Percentiles rank a stretch among this genome's conserved stretches.
Evolutionary conservation across 192 early-diverging fungal genomes (phyloP).

Genomic region (Podila minutissima): DNA sequence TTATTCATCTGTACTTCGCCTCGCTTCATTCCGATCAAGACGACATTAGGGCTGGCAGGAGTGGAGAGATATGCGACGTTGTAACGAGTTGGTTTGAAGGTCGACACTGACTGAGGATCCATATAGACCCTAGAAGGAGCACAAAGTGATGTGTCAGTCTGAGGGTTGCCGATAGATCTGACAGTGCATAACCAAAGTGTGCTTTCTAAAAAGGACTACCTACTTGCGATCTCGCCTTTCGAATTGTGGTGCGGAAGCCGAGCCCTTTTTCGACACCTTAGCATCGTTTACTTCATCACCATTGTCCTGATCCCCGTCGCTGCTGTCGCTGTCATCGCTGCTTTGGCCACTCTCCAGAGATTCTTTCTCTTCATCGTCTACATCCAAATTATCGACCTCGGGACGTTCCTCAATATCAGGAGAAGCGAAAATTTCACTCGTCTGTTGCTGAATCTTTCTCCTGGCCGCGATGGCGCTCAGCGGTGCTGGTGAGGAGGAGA

Average conservation of each 20-base stretch:
- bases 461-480: constrained; percentile 39
- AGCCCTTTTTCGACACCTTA: neutral
- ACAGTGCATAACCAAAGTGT: no score
- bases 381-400: constrained; percentile 25
- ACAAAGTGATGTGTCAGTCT: neutral
- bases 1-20: constrained; percentile 47
- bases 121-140: constrained; percentile 8
- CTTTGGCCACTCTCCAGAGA: constrained; percentile 21
- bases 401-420: constrained; percentile 22
- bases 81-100: constrained; percentile 40
- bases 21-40: constrained; percentile 54
- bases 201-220: neutral
- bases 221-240: constrained; percentile 42
- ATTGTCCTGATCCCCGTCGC: neutral
- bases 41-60: constrained; percentile 17
- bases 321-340: constrained; percentile 7
- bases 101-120: constrained; percentile 48
- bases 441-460: constrained; percentile 3
- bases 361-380: constrained; percentile 27
- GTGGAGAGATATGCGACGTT: constrained; percentile 26
- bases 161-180: neutral
- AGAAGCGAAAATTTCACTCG: neutral
- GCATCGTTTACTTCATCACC: neutral
- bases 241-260: neutral
- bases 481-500: constrained; percentile 10